Percentiles rank a stretch among this genome's conserved stretches.
phyloP scores from a whole-genome alignment of 352 stramenopile species.

The Phytophthora citricola region DNA sequence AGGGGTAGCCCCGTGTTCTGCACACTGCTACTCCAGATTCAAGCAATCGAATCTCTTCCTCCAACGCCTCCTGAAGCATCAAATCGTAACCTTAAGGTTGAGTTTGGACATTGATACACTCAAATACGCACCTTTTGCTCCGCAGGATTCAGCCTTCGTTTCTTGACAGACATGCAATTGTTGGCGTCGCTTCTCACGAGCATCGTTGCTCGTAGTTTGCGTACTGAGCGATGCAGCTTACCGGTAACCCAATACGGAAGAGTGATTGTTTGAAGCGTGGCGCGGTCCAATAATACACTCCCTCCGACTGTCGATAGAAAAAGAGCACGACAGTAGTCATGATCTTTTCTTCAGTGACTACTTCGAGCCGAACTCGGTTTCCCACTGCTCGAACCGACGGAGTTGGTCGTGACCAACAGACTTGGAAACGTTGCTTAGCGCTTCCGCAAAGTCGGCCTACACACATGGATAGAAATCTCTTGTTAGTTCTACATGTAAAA shows the following conservation, averaged over 20 bases:
- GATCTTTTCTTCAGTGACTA: constrained; percentile 32
- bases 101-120: background rate
- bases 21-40: constrained; percentile 26
- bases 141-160: constrained; percentile 13
- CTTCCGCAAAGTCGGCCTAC: constrained; percentile 63
- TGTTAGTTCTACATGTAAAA: background rate
- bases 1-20: constrained; percentile 13
- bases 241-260: background rate
- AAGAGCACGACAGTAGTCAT: constrained; percentile 7
- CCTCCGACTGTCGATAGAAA: constrained; percentile 7
- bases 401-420: constrained; percentile 82
- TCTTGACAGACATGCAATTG: constrained; percentile 8
- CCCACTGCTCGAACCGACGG: constrained; percentile 77
- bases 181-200: background rate
- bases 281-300: constrained; percentile 18
- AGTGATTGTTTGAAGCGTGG: constrained; percentile 13
- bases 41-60: constrained; percentile 22
- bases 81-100: background rate
- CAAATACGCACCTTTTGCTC: constrained; percentile 16
- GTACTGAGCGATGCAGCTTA: constrained; percentile 1
- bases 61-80: constrained; percentile 15
- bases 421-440: constrained; percentile 83
- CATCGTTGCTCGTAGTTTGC: constrained; percentile 1
- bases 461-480: background rate
- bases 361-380: constrained; percentile 86